Base-by-base conservation (phyloP, 2,329 filamentous ascomycete species). In the Venturia carpophila region DNA sequence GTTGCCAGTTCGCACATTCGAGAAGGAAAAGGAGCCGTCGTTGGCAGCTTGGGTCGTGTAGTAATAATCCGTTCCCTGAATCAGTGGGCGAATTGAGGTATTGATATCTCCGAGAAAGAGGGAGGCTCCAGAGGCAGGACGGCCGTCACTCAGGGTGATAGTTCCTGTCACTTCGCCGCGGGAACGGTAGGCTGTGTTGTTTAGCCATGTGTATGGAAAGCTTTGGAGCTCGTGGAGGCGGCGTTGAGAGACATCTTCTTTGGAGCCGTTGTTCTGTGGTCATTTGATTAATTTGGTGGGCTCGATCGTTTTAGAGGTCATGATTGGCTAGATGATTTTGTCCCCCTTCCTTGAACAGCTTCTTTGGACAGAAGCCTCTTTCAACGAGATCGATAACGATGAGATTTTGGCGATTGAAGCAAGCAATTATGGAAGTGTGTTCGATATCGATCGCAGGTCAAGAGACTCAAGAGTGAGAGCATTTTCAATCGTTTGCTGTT, bases 141-240 rank as follows among this genome's bases (percentile, higher is more conserved):
- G 76, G 6, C 80, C 80, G 66, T 82, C 79, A 19, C 76, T 79
- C 15, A 83, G 75, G 1, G 73, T 67, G 0, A 83, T 72, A 11
- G 69, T 74, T 55, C 80, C 80, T 17, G 73, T 73, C 7, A 83
- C 73, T 11, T 74, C 75, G 47, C 80, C 79, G 34, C 81, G 79
- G n/a, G 77, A 73, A 15, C 81, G 78, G 70, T 82, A 83, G 4
- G 73, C 73, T n/a, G 27, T 43, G 68, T 80, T 73, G 6, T 78
- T 72, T 67, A 82, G 75, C 80, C 80, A 83, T 30, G 72, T 68
- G 69, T 83, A 83, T 0, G 81, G 81, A 76, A 79, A 83, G 0
- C 71, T 71, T 3, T 71, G 64, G 42, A 76, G 73, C 69, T 83
- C 81, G 34, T 76, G 65, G 19, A 72, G 68, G 6, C 75, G 74